Percentiles rank a stretch among this genome's conserved stretches.
These are phyloP conservation scores for Colletotrichum sp. DNA, from an alignment of 2,329 filamentous ascomycete species.

Conservation along the genomic window DNA sequence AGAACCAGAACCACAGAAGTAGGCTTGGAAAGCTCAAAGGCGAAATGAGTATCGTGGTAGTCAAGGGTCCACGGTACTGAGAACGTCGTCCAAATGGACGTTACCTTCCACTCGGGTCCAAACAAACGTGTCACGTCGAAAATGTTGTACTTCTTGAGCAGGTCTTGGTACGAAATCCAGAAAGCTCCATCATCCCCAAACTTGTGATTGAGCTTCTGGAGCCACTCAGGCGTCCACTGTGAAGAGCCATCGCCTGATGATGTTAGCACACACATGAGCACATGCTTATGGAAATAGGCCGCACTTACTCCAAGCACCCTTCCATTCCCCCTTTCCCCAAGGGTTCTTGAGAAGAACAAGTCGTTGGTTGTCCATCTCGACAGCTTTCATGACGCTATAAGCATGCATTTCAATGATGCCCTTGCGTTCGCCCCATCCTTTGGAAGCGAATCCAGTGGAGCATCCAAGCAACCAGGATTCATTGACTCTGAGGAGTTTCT, in stretches of 20 bases:
- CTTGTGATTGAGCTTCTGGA: constrained; percentile 67
- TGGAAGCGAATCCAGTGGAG: constrained; percentile 55
- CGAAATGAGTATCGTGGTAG: constrained; percentile 61
- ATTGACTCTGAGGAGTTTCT: constrained; percentile 80
- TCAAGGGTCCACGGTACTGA: constrained; percentile 61
- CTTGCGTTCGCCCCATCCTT: constrained; percentile 52
- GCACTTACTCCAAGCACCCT: constrained; percentile 71
- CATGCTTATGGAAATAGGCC: background rate
- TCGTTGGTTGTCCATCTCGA: constrained; percentile 66
- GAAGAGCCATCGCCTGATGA: constrained; percentile 68
- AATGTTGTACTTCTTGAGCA: constrained; percentile 49
- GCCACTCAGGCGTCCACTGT: constrained; percentile 78
- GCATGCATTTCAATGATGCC: constrained; percentile 65
- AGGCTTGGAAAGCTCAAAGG: constrained; percentile 51
- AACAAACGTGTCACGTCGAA: constrained; percentile 53
- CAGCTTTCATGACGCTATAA: constrained; percentile 64
- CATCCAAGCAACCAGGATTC: constrained; percentile 76
- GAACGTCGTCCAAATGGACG: constrained; percentile 54
- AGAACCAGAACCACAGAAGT: constrained; percentile 61
- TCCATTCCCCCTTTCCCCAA: constrained; percentile 84
- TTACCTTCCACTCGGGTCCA: constrained; percentile 56
- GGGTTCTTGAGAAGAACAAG: constrained; percentile 75
- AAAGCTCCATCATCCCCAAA: constrained; percentile 71
- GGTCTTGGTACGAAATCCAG: constrained; percentile 51
- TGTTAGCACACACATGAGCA: constrained; percentile 18